Evolutionary conservation across 2,329 filamentous ascomycete genomes (phyloP).

Genomic region (Zymoseptoria pseudotritici): DNA sequence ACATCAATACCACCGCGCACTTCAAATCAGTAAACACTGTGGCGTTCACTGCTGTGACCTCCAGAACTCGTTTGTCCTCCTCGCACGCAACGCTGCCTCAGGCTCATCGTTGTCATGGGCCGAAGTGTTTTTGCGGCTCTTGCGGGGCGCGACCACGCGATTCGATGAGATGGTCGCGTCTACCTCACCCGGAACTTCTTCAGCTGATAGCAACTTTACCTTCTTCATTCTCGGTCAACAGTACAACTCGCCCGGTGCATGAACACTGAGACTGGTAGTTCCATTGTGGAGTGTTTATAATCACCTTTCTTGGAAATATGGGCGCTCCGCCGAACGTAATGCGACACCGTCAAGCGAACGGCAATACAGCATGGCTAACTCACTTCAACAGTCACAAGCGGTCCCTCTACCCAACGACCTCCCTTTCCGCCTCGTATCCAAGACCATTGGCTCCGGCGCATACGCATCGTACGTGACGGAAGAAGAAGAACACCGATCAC

Average conservation of each 20-base stretch:
- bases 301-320: conserved; percentile 10
- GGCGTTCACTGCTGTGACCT: too few relatives aligned
- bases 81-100: not conserved
- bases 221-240: not conserved
- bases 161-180: not conserved
- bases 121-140: not conserved
- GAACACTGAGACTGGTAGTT: not conserved
- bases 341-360: not conserved
- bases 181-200: not conserved
- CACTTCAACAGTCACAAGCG: conserved; percentile 62
- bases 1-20: not conserved
- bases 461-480: conserved; percentile 74
- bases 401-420: conserved; percentile 78
- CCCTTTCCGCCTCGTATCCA: conserved; percentile 89
- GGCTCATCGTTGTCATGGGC: not conserved
- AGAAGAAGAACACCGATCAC: not conserved
- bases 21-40: too few relatives aligned
- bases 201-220: not conserved
- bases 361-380: not conserved
- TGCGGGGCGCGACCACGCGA: not conserved
- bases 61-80: too few relatives aligned
- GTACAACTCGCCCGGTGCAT: not conserved
- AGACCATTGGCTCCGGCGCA: conserved; percentile 91
- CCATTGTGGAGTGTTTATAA: conserved; percentile 6
- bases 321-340: conserved; percentile 20